Percentiles rank a stretch among this genome's conserved stretches.
These are phyloP conservation scores for Leccinum fibrillosum DNA, from an alignment of 768 basidiomycete genomes.

Conservation along the genomic window DNA sequence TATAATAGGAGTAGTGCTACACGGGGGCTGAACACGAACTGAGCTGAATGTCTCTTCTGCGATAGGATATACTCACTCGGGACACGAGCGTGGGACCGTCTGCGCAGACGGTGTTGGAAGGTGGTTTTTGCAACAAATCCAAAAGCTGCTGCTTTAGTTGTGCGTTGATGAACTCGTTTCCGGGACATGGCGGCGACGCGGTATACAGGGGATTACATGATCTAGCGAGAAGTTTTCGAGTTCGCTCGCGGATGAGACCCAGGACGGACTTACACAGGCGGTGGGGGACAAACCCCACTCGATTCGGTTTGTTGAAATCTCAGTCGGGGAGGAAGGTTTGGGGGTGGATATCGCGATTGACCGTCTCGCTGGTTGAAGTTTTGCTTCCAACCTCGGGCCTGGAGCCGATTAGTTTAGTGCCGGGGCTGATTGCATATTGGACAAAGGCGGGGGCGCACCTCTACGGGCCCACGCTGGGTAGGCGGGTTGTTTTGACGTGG, in stretches of 20 bases:
- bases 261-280: constrained; percentile 5
- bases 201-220: constrained; percentile 6
- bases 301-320: neutral
- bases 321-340: neutral
- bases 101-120: neutral
- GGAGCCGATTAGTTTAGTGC: neutral
- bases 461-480: neutral
- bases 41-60: neutral
- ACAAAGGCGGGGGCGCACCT: constrained; percentile 2
- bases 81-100: neutral
- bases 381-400: constrained; percentile 4
- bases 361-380: neutral
- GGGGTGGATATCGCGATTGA: neutral
- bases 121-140: neutral
- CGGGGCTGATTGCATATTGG: neutral
- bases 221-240: neutral
- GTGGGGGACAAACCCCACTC: neutral
- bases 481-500: neutral
- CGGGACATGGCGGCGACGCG: neutral
- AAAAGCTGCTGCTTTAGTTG: constrained; percentile 5
- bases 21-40: constrained; percentile 6
- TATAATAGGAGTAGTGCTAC: neutral
- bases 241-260: neutral
- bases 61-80: constrained; percentile 1
- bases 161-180: neutral